Evolutionary conservation across 257 asterid genomes (phyloP).

Genomic region (Solanum peruvianum): DNA sequence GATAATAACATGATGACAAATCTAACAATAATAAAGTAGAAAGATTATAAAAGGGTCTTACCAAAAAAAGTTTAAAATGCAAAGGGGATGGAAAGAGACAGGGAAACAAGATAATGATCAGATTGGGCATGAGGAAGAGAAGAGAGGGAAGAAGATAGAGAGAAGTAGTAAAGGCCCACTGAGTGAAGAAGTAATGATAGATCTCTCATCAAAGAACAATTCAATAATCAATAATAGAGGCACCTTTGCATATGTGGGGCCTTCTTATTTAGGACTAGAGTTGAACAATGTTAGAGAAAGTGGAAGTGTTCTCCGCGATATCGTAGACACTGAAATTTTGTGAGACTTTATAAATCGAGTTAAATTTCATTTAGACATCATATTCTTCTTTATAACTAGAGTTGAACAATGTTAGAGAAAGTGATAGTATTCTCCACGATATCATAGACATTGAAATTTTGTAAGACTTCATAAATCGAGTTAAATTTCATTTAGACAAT

Average conservation of each 20-base stretch:
- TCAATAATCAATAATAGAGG: background rate
- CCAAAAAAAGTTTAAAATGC: background rate
- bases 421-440: background rate
- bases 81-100: background rate
- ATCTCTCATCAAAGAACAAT: background rate
- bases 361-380: no score
- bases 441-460: rapidly evolving
- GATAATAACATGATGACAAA: background rate
- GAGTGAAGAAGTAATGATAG: background rate
- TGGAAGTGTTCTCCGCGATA: background rate
- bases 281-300: background rate
- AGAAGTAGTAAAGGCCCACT: constrained; percentile 1
- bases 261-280: background rate
- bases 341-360: no score
- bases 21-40: background rate
- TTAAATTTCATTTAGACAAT: no score
- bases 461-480: rapidly evolving
- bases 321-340: rapidly evolving
- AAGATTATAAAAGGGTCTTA: background rate
- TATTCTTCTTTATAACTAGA: background rate
- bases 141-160: background rate
- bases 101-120: background rate
- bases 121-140: background rate
- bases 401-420: background rate
- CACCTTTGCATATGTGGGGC: background rate